Percentiles rank a stretch among this genome's conserved stretches.
These are phyloP conservation scores for Sarocladium brachiariae DNA, from an alignment of 2,329 filamentous ascomycete genomes.

Conservation along the genomic window DNA sequence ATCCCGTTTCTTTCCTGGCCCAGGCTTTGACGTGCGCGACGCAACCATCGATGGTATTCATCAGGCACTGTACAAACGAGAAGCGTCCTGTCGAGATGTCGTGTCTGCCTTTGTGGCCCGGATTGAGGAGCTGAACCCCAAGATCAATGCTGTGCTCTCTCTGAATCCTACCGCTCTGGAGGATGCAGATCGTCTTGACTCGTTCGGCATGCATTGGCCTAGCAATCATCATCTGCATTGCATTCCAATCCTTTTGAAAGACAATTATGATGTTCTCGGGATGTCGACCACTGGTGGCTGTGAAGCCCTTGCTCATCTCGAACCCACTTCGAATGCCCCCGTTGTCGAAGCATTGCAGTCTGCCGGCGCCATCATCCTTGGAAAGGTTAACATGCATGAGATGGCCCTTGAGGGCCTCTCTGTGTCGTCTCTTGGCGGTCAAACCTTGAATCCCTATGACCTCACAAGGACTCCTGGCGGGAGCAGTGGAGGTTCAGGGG, in stretches of 20 bases:
- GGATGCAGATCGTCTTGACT: conserved; percentile 9
- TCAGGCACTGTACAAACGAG: conserved; percentile 4
- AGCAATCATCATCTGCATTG: conserved; percentile 4
- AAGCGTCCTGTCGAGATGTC: conserved; percentile 10
- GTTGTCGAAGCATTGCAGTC: conserved; percentile 8
- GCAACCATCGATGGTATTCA: conserved; percentile 10
- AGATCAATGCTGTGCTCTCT: conserved; percentile 7
- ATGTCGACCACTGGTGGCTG: conserved; percentile 9
- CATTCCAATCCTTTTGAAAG: conserved; percentile 11
- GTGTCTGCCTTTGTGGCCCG: conserved; percentile 9
- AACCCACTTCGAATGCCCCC: conserved; percentile 8
- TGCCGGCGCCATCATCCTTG: conserved; percentile 11
- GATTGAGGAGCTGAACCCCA: conserved; percentile 9
- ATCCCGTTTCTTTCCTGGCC: background rate
- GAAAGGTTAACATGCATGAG: conserved; percentile 11
- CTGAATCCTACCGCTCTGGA: conserved; percentile 8
- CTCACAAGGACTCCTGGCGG: conserved; percentile 7
- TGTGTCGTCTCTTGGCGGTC: conserved; percentile 8
- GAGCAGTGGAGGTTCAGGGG: conserved; percentile 10
- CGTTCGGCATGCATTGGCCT: background rate
- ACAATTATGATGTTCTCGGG: conserved; percentile 10
- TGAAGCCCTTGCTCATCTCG: conserved; percentile 2
- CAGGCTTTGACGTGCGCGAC: conserved; percentile 7
- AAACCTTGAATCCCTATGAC: conserved; percentile 11
- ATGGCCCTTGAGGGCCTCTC: conserved; percentile 10